Evolutionary conservation across 2,329 filamentous ascomycete species (phyloP), one percentile per base, ranked within the genome.

Genomic region (Aspergillus viridinutans): DNA sequence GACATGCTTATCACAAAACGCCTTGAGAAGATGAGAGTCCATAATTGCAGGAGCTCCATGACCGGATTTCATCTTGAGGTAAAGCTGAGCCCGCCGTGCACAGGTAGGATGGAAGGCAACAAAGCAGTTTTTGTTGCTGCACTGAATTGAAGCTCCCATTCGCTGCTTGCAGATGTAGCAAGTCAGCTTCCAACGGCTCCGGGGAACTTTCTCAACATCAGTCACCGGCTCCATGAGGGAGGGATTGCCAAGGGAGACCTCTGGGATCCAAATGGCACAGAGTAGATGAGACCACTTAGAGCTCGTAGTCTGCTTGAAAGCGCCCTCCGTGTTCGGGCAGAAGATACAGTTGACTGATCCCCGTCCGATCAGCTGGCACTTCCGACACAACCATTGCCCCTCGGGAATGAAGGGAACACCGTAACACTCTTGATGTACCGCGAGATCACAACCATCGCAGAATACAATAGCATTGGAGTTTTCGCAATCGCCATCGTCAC

Each of bases 391-490:
- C 94, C 94, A 99, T 74, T 99, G 94, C 20, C 94, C 94, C 77
- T 99, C 94, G 1, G 94, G 94, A 63, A 99, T 99, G 74, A 97
- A 99, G 1, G 94, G 94, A 49, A 99, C 94, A 55, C 94, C 94
- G 71, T 99, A 99, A 75, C 94, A 99, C 78, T 99, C 94, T 74
- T 99, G 94, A 74, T 99, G 94, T 9, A 99, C 94, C 3, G 94
- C 94, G 52, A 99, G 80, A 74, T 99, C 95, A 75, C 94, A 99
- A 3, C 94, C 94, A 71, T 99, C 94, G 72, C 94, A 99, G 71
- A 99, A 99, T 23, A 99, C 94, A 68, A 99, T 99, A 1, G 94
- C 94, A 70, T 99, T 99, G 23, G 94, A 95, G 73, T 99, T 99
- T 76, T 99, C 94, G 70, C 94, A 99, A 70, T 99, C 94, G n/a